These are phyloP conservation scores for Canavalia ensiformis DNA, from an alignment of 306 rosid genomes.

Conservation along the genomic window DNA sequence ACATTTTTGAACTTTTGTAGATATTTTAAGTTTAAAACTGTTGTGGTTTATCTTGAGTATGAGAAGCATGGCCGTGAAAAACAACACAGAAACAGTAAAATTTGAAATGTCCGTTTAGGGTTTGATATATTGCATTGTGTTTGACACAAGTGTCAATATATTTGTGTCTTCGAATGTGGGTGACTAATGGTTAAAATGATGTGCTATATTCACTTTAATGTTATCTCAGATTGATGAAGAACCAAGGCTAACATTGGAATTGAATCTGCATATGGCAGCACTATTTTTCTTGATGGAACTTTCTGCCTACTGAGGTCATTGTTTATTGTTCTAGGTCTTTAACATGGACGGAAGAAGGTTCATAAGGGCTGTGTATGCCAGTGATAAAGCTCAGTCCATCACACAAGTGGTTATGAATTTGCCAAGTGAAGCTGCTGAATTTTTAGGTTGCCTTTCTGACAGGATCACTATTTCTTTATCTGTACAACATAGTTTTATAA, in stretches of 20 bases:
- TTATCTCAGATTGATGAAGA: conserved; percentile 35
- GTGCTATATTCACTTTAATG: not conserved
- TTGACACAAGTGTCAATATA: not conserved
- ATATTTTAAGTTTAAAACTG: conserved; percentile 28
- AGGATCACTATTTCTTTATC: conserved; percentile 26
- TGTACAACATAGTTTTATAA: conserved; percentile 9
- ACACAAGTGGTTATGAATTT: conserved; percentile 97
- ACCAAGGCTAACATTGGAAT: conserved; percentile 46
- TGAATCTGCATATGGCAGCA: conserved; percentile 35
- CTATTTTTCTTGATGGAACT: conserved; percentile 31
- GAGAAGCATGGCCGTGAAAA: conserved; percentile 4
- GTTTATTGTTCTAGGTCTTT: conserved; percentile 68
- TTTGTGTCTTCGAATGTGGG: not conserved
- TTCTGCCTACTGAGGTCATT: conserved; percentile 37
- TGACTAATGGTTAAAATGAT: conserved; percentile 33
- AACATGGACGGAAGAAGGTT: conserved; percentile 99
- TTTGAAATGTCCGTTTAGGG: conserved; percentile 20
- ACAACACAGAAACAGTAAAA: not conserved
- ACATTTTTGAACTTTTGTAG: not conserved
- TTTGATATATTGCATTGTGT: conserved; percentile 32
- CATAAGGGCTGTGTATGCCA: conserved; percentile 77
- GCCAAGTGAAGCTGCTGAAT: conserved; percentile 90
- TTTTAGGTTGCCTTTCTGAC: conserved; percentile 68
- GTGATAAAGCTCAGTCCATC: conserved; percentile 78
- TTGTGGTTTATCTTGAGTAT: conserved; percentile 14